These are phyloP conservation scores for Mucor plumbeus DNA, from an alignment of 371 early-diverging fungal species.

Conservation along the genomic window DNA sequence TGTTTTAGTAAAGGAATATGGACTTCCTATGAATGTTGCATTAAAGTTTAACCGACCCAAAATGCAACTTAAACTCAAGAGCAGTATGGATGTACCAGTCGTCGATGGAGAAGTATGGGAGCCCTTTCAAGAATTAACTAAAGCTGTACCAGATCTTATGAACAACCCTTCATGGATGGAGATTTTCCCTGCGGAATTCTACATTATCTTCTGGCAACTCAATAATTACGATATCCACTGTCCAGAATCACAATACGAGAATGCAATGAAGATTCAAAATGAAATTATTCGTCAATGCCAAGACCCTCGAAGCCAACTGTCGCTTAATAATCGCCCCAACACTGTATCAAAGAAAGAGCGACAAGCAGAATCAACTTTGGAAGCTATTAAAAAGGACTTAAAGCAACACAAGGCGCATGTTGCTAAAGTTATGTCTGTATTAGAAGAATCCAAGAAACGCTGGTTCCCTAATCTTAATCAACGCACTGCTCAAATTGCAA, in stretches of 20 bases:
- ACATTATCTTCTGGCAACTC: constrained; percentile 86
- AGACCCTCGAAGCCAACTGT: constrained; percentile 38
- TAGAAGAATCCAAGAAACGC: constrained; percentile 65
- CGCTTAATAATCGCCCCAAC: constrained; percentile 34
- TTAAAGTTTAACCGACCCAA: constrained; percentile 77
- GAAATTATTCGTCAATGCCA: constrained; percentile 49
- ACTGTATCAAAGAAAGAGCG: constrained; percentile 43
- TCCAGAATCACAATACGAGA: constrained; percentile 73
- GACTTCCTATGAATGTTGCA: constrained; percentile 73
- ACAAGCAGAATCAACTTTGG: constrained; percentile 43
- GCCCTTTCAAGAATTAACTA: constrained; percentile 25
- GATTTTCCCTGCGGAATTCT: constrained; percentile 78
- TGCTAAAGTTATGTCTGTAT: constrained; percentile 49
- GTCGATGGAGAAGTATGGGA: constrained; percentile 28
- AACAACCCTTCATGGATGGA: constrained; percentile 44
- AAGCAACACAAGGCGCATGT: constrained; percentile 56
- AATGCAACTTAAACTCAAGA: constrained; percentile 39
- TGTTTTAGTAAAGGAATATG: constrained; percentile 62
- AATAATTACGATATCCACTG: constrained; percentile 82
- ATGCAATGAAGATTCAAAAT: constrained; percentile 68
- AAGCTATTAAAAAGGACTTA: constrained; percentile 40
- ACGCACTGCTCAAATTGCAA: constrained; percentile 54
- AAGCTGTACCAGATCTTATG: constrained; percentile 30
- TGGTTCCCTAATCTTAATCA: constrained; percentile 73
- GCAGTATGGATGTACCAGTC: constrained; percentile 30